Evolutionary conservation across 2,329 filamentous ascomycete species (phyloP), one percentile per base, ranked within the genome.

Genomic region (Dothistroma pini): DNA sequence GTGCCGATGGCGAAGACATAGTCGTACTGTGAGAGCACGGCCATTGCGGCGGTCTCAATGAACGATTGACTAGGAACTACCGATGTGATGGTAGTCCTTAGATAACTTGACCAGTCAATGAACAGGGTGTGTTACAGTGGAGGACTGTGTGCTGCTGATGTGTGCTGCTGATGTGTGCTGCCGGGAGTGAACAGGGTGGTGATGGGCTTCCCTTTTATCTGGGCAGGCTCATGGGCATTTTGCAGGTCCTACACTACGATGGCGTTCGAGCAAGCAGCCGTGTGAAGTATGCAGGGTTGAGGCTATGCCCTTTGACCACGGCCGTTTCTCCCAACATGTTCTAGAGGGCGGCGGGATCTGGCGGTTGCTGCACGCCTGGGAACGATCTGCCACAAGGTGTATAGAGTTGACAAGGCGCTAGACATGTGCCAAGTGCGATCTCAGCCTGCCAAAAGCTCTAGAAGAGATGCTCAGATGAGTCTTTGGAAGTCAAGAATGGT

Each of bases 1-100:
- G 83, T 84, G 75, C 83, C 85, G 57, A 88, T 81, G 68, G 83
- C 86, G 66, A 88, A 84, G 63, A 88, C 78, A 71, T 87, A 88
- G 74, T 86, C 81, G 64, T 81, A 87, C 68, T 88, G 79, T 60
- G 78, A 76, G 56, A 84, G 71, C 41, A 73, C 70, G 9, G 51
- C 29, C 66, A 68, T 71, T 68, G 74, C 76, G 59, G 32, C 59
- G 51, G 57, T 57, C 31, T 38, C 56, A 49, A 10, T 50, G 41
- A 19, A 47, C 35, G 41, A 47, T 50, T 12, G 25, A 50, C 48
- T 50, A 19, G n/a, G 10, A 4, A 25, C 44, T 21, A 25, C 44
- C n/a, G 44, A 4, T 49, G 5, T 49, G 44, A 19, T 49, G n/a
- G 44, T 21, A 25, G 44, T 49, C 4, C 10, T 19, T 49, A 2